Evolutionary conservation across 768 basidiomycete genomes (phyloP), one percentile per base, ranked within the genome.

Genomic region (Trametes cinnabarina): DNA sequence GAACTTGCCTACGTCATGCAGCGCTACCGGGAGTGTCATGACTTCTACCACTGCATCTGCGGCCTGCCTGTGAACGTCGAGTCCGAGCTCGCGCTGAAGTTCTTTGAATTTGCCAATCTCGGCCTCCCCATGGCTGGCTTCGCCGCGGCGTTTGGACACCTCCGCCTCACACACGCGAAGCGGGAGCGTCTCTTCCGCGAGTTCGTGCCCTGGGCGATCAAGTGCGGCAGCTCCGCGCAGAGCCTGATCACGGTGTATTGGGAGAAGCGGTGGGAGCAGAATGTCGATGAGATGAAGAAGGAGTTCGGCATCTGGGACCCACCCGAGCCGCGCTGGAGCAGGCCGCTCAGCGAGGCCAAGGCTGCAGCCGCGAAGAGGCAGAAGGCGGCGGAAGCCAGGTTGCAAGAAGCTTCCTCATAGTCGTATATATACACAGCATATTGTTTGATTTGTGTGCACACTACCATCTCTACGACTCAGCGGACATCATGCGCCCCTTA

Each of bases 1-100:
- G 95, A 97, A 67, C 82, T 97, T 11, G 97, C 97, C 23, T 98
- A 97, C 72, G 91, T 98, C 54, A 93, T 99, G 90, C 92, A 95
- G 64, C 88, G 96, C 49, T 99, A 98, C 71, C 88, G 96, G 23
- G 95, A 99, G 75, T 96, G 90, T 62, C 97, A 99, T 73, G 96
- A 99, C 74, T 88, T 98, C 64, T 97, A 98, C 69, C 97, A 99
- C 69, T 92, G 91, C 66, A 81, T 98, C 59, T 86, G 86, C 75
- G 85, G 85, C 65, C 80, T 98, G 9, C 94, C 94, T 0, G 93
- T 98, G 57, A 87, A 87, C 60, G 89, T 96, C 66, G 84, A 90
- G 56, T 92, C 89, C 46, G 97, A 99, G 70, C 81, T 99, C 28
- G 92, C 94, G 1, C 83, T 98, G 71, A 99, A 99, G 69, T 88